Base-by-base conservation (phyloP, 768 basidiomycete genomes). In the Gloeophyllum trabeum region DNA sequence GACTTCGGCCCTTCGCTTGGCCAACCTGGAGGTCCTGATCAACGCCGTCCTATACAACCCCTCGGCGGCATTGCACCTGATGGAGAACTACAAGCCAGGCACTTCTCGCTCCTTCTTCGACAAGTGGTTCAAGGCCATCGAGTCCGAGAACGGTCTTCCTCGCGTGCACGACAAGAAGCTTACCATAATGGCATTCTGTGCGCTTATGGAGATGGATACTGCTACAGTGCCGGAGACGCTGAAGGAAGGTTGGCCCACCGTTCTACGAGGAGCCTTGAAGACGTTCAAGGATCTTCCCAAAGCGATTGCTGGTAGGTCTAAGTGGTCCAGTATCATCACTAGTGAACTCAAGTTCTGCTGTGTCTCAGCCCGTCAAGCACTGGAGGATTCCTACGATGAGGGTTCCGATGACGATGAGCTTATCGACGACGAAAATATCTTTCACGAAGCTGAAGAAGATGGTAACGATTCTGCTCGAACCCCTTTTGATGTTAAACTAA, bases 101-200 rank as follows among this genome's bases (percentile, higher is more conserved):
- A 64, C 69, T 26, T 72, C 82, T 0, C 76, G 81, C 26, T 54
- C 59, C n/a, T 89, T 93, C 69, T 90, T 93, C 55, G 76, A 87
- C 54, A 71, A 66, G 48, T 93, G 89, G 89, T 91, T 92, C 55
- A 71, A 61, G 7, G 75, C 76, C 7, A 83, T 90, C 59, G 78
- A 77, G 44, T 54, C 48, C 26, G 64, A 70, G 24, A 65, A 58
- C 20, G 71, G 68, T 38, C 70, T 91, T 25, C 85, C 87, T 10
- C 76, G 89, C 16, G 88, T 94, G 35, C 89, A 94, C 55, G 89
- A 93, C 62, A 90, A 91, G 72, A 89, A 83, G 60, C 64, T 93
- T 44, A 76, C 74, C 50, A 75, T 92, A 43, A 56, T 86, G 44
- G 77, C 89, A 6, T 58, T 93, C 43, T 85, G 80, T 47, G 76